These are phyloP conservation scores for Ceratocystis alfenasii DNA, from an alignment of 2,329 filamentous ascomycete species.

Conservation along the genomic window DNA sequence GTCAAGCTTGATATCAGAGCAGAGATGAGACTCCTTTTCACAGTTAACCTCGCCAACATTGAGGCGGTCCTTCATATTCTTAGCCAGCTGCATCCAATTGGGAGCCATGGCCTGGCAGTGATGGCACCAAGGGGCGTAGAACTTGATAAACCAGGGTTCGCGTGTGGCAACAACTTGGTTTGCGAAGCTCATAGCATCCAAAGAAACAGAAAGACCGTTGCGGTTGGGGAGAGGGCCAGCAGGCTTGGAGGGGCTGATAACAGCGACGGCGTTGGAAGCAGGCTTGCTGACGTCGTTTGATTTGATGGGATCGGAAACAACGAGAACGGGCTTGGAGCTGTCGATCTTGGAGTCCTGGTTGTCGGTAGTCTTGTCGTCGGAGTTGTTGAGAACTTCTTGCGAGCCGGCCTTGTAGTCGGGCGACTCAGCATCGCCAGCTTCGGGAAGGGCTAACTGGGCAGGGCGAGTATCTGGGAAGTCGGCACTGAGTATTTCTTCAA, in stretches of 20 bases:
- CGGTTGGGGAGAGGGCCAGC: conserved; percentile 52
- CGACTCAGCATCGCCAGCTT: conserved; percentile 49
- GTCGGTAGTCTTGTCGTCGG: conserved; percentile 25
- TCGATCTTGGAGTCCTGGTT: conserved; percentile 26
- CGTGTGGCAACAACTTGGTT: conserved; percentile 71
- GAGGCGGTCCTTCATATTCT: conserved; percentile 78
- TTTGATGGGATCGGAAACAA: conserved; percentile 21
- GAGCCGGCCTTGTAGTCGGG: conserved; percentile 25
- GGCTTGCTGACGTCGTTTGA: conserved; percentile 25
- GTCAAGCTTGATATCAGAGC: conserved; percentile 71
- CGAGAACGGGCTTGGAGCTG: conserved; percentile 13
- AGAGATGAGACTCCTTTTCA: conserved; percentile 72
- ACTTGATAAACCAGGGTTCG: conserved; percentile 97
- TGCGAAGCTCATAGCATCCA: conserved; percentile 80
- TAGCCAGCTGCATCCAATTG: conserved; percentile 78
- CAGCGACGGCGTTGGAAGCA: conserved; percentile 22
- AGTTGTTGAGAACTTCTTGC: conserved; percentile 23
- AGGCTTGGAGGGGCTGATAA: conserved; percentile 39
- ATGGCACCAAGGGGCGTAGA: conserved; percentile 93
- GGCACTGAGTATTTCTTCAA: conserved; percentile 66
- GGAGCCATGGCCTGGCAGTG: conserved; percentile 91
- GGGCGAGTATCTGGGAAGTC: conserved; percentile 73
- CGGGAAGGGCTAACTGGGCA: conserved; percentile 53
- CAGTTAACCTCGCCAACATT: conserved; percentile 97
- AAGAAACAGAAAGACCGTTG: conserved; percentile 58